phyloP scores from a whole-genome alignment of 768 basidiomycete species.

The Leccinum sublutescens region DNA sequence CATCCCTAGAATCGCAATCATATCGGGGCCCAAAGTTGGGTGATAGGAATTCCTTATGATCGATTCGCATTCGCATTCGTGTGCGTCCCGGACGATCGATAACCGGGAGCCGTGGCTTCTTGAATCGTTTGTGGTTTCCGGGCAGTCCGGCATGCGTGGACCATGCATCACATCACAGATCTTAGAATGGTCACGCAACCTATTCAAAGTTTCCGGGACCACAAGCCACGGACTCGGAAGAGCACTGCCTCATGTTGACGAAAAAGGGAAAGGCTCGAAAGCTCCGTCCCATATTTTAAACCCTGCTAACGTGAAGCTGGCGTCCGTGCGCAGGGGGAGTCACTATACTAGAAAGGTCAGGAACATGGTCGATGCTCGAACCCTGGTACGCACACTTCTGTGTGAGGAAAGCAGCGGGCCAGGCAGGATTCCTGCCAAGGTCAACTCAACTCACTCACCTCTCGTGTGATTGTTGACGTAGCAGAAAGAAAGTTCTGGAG shows the following conservation, averaged over 20 bases:
- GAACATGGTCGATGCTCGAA: constrained; percentile 2
- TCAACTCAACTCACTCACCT: background rate
- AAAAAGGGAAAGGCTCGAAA: background rate
- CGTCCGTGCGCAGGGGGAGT: background rate
- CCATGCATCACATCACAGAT: background rate
- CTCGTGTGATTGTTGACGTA: background rate
- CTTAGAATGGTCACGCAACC: background rate
- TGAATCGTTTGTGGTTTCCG: background rate
- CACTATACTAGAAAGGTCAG: constrained; percentile 1
- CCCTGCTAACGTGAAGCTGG: constrained; percentile 20
- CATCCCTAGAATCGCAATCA: background rate
- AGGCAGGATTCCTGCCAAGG: background rate
- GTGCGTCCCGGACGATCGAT: background rate
- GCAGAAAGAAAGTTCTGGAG: background rate
- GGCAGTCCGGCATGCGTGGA: background rate
- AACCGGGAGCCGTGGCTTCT: constrained; percentile 4
- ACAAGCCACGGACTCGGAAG: background rate
- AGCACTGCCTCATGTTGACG: constrained; percentile 2
- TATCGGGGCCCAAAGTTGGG: background rate
- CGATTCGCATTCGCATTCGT: background rate
- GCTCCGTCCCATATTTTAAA: background rate
- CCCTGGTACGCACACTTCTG: background rate
- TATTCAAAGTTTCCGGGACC: background rate
- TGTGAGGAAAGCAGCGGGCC: background rate
- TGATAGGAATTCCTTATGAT: background rate